Percentiles rank a stretch among this genome's conserved stretches.
Conservation (phyloP, 2,329 filamentous ascomycete species). For the Bretziella fagacearum region DNA sequence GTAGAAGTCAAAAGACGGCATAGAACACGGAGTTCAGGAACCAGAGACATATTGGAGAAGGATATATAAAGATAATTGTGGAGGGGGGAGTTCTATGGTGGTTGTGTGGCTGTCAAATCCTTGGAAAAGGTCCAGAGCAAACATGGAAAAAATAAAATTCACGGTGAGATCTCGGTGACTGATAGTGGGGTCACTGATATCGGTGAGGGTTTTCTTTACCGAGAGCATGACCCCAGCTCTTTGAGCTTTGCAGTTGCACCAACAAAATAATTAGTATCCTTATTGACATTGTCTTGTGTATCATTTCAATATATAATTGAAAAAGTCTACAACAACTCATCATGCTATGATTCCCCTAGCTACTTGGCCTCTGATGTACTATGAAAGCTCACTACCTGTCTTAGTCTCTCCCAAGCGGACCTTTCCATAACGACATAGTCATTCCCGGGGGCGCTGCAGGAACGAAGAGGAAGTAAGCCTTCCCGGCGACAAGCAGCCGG, state of each 20-base stretch:
- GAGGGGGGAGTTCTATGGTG: too few relatives aligned
- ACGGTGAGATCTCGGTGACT: background rate
- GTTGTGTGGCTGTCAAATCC: too few relatives aligned
- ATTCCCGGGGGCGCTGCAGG: constrained; percentile 3
- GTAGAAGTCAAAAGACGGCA: constrained; percentile 56
- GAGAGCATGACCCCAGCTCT: background rate
- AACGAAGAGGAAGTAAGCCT: constrained; percentile 4
- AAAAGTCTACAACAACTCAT: too few relatives aligned
- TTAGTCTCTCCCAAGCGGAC: too few relatives aligned
- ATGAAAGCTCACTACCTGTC: too few relatives aligned
- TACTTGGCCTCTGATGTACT: too few relatives aligned
- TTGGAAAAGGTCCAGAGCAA: background rate
- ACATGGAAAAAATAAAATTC: background rate
- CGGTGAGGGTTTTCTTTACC: background rate
- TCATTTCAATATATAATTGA: too few relatives aligned
- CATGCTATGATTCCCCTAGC: too few relatives aligned
- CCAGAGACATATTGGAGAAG: constrained; percentile 23
- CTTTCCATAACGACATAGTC: background rate
- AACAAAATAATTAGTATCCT: background rate
- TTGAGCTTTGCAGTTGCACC: background rate
- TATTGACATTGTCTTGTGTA: too few relatives aligned
- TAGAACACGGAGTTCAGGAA: constrained; percentile 45
- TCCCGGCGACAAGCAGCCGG: background rate
- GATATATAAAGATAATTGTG: background rate
- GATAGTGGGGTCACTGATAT: background rate